phyloP scores from a whole-genome alignment of 768 basidiomycete species.

The Lyophyllum shimeji region DNA sequence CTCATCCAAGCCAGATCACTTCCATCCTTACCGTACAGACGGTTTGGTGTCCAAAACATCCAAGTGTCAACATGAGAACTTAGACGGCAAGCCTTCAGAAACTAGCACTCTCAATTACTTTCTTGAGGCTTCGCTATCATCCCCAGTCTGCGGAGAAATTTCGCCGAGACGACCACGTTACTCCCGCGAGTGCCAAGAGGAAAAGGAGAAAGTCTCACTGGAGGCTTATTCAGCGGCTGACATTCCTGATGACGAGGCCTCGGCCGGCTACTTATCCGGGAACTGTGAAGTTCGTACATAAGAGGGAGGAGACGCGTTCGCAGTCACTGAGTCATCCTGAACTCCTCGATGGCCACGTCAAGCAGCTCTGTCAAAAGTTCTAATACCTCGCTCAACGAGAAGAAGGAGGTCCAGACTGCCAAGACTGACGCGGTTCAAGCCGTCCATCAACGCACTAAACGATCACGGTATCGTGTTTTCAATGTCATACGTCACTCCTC shows the following conservation, averaged over 20 bases:
- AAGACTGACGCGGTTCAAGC: not conserved
- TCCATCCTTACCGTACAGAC: too few relatives aligned
- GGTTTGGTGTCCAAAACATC: too few relatives aligned
- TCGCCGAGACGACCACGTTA: too few relatives aligned
- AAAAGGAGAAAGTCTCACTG: not conserved
- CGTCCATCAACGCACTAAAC: constrained; percentile 7
- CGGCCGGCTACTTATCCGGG: not conserved
- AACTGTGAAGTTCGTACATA: too few relatives aligned
- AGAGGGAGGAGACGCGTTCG: too few relatives aligned
- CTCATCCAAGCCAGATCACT: too few relatives aligned
- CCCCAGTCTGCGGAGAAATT: too few relatives aligned
- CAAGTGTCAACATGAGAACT: too few relatives aligned
- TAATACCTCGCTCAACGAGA: constrained; percentile 3
- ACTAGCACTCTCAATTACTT: too few relatives aligned
- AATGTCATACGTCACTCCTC: not conserved
- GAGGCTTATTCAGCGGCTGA: constrained; percentile 1
- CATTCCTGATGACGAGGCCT: not conserved
- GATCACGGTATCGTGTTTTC: constrained; percentile 8
- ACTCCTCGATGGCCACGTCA: constrained; percentile 7
- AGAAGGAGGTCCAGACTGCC: not conserved
- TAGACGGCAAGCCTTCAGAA: too few relatives aligned
- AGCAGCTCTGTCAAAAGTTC: not conserved
- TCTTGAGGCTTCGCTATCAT: too few relatives aligned
- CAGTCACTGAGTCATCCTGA: not conserved
- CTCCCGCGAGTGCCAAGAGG: too few relatives aligned